Conservation (phyloP, 202 grass and related monocot species). For the Elaeis oleifera region DNA sequence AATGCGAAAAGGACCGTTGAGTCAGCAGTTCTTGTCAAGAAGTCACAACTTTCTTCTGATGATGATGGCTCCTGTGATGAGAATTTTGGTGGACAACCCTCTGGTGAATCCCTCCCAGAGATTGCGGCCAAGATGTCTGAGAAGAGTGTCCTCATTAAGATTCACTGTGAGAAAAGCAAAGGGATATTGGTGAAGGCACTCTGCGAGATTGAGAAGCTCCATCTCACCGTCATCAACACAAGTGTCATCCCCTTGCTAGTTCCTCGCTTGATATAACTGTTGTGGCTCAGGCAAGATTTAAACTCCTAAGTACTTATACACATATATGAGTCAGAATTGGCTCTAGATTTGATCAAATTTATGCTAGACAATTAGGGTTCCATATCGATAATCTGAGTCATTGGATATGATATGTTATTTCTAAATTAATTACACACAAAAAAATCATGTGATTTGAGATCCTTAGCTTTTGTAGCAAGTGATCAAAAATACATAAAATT, state of each 20-base stretch:
- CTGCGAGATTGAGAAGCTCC: constrained; percentile 52
- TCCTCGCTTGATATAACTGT: constrained; percentile 81
- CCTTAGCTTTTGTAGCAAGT: no score
- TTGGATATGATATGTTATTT: neutral
- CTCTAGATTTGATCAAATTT: no score
- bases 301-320: neutral
- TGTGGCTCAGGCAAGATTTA: constrained; percentile 52
- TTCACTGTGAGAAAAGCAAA: constrained; percentile 88
- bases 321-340: no score
- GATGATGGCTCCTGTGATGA: constrained; percentile 61
- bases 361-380: no score
- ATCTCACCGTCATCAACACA: constrained; percentile 75
- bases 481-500: constrained; percentile 9
- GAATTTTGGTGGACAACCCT: constrained; percentile 36
- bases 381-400: no score
- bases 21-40: constrained; percentile 77
- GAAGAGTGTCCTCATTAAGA: constrained; percentile 61
- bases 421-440: no score
- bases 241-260: constrained; percentile 66
- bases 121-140: constrained; percentile 81
- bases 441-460: no score
- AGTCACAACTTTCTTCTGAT: constrained; percentile 48
- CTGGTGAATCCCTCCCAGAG: constrained; percentile 38
- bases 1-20: constrained; percentile 60
- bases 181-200: constrained; percentile 61